These are phyloP conservation scores for Trypanosoma platydactyli DNA, from an alignment of 208 protist genomes.

Conservation along the genomic window DNA sequence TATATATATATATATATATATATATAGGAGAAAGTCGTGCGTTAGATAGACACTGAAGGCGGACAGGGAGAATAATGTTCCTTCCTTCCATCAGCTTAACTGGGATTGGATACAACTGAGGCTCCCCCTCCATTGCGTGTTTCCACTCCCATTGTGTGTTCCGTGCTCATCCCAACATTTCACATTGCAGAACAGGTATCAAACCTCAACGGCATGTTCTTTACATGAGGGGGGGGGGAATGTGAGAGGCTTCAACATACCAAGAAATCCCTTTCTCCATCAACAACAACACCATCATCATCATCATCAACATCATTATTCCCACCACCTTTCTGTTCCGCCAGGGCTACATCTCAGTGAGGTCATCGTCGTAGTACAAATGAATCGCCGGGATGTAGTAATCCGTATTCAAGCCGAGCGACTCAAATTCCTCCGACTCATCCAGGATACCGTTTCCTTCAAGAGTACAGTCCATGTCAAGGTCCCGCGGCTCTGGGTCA, in stretches of 20 bases:
- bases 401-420: slow-evolving; percentile 87
- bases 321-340: slow-evolving; percentile 4
- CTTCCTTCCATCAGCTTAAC: too few species aligned
- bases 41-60: slow-evolving; percentile 2
- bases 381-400: slow-evolving; percentile 93
- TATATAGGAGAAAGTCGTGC: slow-evolving; percentile 8
- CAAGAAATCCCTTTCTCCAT: neutral
- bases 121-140: neutral
- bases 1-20: too few species aligned
- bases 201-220: slow-evolving; percentile 17
- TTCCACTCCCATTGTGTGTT: neutral
- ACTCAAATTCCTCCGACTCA: slow-evolving; percentile 89
- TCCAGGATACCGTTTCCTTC: slow-evolving; percentile 91
- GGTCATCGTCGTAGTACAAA: slow-evolving; percentile 94
- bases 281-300: neutral
- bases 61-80: slow-evolving; percentile 3
- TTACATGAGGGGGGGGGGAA: slow-evolving; percentile 10
- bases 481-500: slow-evolving; percentile 62
- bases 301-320: neutral
- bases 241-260: neutral
- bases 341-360: slow-evolving; percentile 71
- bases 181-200: neutral
- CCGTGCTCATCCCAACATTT: neutral
- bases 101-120: neutral
- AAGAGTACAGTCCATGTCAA: slow-evolving; percentile 90